Evolutionary conservation across 2,329 filamentous ascomycete species (phyloP), one percentile per base, ranked within the genome.

Genomic region (Huntiella savannae): DNA sequence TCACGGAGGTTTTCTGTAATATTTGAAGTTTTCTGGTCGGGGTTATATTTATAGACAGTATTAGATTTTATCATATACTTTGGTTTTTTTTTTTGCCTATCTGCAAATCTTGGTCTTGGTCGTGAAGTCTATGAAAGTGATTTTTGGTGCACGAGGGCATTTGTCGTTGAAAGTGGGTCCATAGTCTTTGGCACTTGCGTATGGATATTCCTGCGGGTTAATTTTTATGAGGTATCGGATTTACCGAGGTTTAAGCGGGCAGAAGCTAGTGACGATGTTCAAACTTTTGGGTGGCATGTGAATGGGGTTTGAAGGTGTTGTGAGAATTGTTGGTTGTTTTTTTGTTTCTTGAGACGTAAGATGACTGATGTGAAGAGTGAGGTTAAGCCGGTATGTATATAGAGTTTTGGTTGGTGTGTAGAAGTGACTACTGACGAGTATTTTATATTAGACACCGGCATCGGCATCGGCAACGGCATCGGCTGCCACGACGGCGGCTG

Each of bases 161-260:
- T 41, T 41, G 40, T 32, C 40, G 40, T 41, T 22, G n/a, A 41
- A 41, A 41, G 40, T 41, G 40, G 40, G 32, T 41, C 16, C 40
- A 8, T 12, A 22, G 40, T 10, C 19, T 19, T 28, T 41, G 22
- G 5, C 15, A 13, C 16, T 22, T 32, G 17, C 8, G 22, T 6
- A 28, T 28, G 22, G 7, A 28, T 28, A 28, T 28, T 28, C 19
- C 40, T 11, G 7, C n/a, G n/a, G n/a, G n/a, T n/a, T 41, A 22
- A 22, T 28, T 41, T 41, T 41, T 32, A 19, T n/a, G 32, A 11
- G 5, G 2, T 13, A 33, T 41, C 17, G n/a, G 19, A 19, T 28
- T n/a, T 28, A 8, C 40, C 40, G 40, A 41, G 19, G 40, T 41
- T 41, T 41, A 41, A 8, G 16, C 40, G 15, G 17, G 11, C 8